Evolutionary conservation across 2,329 filamentous ascomycete genomes (phyloP), one percentile per base, ranked within the genome.

Genomic region (Chrysosporium keratinophilum): DNA sequence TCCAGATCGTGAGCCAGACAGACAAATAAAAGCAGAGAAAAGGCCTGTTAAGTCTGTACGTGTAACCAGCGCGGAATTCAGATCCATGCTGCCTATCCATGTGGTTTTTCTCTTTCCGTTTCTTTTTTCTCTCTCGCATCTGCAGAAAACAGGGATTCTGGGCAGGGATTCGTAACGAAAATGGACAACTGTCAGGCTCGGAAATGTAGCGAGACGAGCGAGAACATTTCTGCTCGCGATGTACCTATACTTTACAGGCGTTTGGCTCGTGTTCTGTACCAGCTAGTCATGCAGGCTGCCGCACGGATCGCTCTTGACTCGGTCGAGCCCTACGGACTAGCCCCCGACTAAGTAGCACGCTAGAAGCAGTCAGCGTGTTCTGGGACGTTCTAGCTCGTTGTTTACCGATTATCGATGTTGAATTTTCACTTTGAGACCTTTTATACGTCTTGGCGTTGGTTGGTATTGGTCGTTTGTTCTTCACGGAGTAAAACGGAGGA

Each of bases 301-400:
- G 45, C 45, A 47, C 45, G 17, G 45, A 39, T 47, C 45, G 31
- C 33, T 14, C 28, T 11, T 17, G 33, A 47, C 14, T 34, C 17
- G 14, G 23, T 28, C 23, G 23, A 28, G 23, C 23, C 23, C 23
- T 28, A 5, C 9, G 10, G 31, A 20, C 45, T 48, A 39, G 17
- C 45, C 45, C n/a, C n/a, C n/a, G 33, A 17, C 15, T 20, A n/a
- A 23, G 48, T 34, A 50, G 9, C 19, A 7, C 37, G n/a, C 48
- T 50, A 50, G 48, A 50, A 50, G 48, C 37, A 14, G 12, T n/a
- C 7, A 4, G 46, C 20, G 35, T 31, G 35, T 49, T 49, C 48
- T 6, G 33, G 37, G 37, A 43, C 28, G 15, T 50, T 50, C 48
- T 35, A 43, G 48, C 12, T 42, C 3, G 15, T 49, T 40, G 17